These are phyloP conservation scores for Rhodotorula sp. DNA, from an alignment of 1,284 basidiomycete genomes.

Conservation along the genomic window DNA sequence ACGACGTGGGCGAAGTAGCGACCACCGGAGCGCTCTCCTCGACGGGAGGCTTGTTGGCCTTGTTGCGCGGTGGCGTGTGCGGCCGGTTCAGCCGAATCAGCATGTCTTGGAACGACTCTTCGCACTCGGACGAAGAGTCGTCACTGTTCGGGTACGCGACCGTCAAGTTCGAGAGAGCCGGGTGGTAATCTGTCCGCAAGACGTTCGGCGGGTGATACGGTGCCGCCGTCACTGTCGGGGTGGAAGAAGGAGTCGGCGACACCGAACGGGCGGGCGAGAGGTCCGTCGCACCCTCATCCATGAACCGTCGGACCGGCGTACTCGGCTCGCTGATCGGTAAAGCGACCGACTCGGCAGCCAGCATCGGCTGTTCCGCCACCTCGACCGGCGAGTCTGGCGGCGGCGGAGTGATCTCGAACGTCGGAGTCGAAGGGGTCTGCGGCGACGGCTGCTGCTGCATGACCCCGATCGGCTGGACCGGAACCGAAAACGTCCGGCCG, in stretches of 20 bases:
- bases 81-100: constrained; percentile 32
- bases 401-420: neutral
- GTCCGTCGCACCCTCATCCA: neutral
- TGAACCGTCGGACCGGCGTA: neutral
- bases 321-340: neutral
- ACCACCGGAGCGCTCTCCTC: neutral
- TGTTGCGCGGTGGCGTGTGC: constrained; percentile 25
- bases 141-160: constrained; percentile 6
- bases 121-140: constrained; percentile 31
- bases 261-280: constrained; percentile 13
- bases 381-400: constrained; percentile 8
- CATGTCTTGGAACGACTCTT: constrained; percentile 34
- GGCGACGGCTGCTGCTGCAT: neutral
- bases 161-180: constrained; percentile 16
- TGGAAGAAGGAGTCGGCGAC: constrained; percentile 6
- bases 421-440: neutral
- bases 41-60: too few relatives aligned
- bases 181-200: constrained; percentile 23
- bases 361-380: neutral
- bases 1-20: neutral
- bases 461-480: neutral
- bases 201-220: constrained; percentile 16
- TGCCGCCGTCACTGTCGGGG: neutral
- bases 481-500: constrained; percentile 3
- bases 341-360: too few relatives aligned